Base-by-base conservation (phyloP, 2,329 filamentous ascomycete species). In the Cladophialophora exuberans region DNA sequence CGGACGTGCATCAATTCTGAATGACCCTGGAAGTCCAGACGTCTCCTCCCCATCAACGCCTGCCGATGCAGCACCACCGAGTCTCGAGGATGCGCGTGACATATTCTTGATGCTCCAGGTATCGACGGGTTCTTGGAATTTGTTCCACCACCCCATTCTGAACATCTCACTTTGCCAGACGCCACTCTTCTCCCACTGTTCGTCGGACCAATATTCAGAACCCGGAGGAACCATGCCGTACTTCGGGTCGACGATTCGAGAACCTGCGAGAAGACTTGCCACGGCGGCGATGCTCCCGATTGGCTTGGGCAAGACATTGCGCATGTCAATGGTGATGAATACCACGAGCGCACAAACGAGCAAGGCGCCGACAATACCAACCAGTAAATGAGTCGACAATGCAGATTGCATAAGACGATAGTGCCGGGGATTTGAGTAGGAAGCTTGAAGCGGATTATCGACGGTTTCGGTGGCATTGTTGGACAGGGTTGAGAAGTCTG, bases 141-240 rank as follows among this genome's bases (percentile, higher is more conserved):
- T 56, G 31, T 56, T 28, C 58, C 58, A 61, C 50, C 52, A 61
- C 22, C 58, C 58, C 58, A 61, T 61, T 7, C 55, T 23, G 39
- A 61, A 61, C 51, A 55, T 56, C 45, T 61, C 51, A 6, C 55
- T 56, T 35, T 58, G 55, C 52, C 51, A 61, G 11, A 59, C 44
- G 6, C 58, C 58, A 13, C 42, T 55, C 39, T 54, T 59, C 23
- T 61, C 52, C 58, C 56, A 56, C 25, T 61, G 38, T 6, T 44
- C 48, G 41, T 61, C 58, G 20, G 55, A 58, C 55, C 56, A 57
- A 39, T 43, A 61, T 31, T 61, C 58, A 4, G 55, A 49, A 20
- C 58, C 58, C 7, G 46, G 49, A 7, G 58, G 58, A n/a, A 56
- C 54, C 43, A 61, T 22, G 18, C 58, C 58, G 15, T 36, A 58